These are phyloP conservation scores for Aspergillus puulaauensis DNA, from an alignment of 2,329 filamentous ascomycete genomes.

Conservation along the genomic window DNA sequence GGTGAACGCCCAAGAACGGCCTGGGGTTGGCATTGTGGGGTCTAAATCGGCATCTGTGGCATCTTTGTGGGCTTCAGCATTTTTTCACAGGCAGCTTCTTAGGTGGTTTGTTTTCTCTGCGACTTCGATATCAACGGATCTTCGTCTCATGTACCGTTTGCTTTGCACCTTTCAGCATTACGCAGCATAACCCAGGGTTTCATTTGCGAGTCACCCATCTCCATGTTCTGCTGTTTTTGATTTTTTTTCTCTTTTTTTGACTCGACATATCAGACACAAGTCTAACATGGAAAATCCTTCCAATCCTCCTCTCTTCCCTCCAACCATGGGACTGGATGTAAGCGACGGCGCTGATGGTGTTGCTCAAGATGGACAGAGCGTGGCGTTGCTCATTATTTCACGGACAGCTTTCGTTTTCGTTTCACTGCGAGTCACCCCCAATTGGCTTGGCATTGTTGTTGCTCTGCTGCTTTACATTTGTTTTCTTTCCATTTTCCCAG, in stretches of 20 bases:
- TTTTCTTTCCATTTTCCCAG: slow-evolving; percentile 4
- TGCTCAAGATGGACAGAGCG: slow-evolving; percentile 18
- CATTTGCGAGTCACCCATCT: slow-evolving; percentile 7
- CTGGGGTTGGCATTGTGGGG: slow-evolving; percentile 20
- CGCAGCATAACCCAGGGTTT: slow-evolving; percentile 13
- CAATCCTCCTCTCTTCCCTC: slow-evolving; percentile 7
- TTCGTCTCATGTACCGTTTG: slow-evolving; percentile 21
- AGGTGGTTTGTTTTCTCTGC: slow-evolving; percentile 14
- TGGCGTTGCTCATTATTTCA: slow-evolving; percentile 20
- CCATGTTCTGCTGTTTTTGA: slow-evolving; percentile 5
- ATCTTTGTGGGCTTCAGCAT: slow-evolving; percentile 28
- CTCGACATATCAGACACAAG: slow-evolving; percentile 3
- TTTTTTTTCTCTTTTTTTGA: neutral
- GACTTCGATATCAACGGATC: slow-evolving; percentile 18
- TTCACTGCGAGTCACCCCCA: neutral
- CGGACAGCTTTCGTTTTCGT: neutral
- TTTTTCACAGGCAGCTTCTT: slow-evolving; percentile 15
- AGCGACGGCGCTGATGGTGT: slow-evolving; percentile 36
- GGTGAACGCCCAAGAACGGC: slow-evolving; percentile 25
- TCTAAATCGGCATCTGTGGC: slow-evolving; percentile 31
- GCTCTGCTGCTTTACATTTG: slow-evolving; percentile 4
- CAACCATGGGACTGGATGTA: slow-evolving; percentile 20
- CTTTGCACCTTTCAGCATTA: slow-evolving; percentile 10
- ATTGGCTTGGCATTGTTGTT: slow-evolving; percentile 1
- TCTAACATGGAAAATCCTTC: neutral